These are phyloP conservation scores for Kluyveromyces marxianus DNA, from an alignment of 1,139 yeast species.

Conservation along the genomic window DNA sequence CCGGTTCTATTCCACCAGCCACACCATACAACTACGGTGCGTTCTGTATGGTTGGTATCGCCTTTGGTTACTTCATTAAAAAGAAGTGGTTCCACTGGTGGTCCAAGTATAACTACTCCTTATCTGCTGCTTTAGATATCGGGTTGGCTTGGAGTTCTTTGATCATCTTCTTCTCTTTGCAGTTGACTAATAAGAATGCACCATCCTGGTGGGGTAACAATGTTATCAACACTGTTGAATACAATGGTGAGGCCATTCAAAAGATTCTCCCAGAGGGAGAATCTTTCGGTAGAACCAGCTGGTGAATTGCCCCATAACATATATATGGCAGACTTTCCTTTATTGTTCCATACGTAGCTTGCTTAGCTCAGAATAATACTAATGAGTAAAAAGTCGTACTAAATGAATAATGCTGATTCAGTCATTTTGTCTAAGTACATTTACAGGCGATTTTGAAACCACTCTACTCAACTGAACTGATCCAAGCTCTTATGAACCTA, in stretches of 20 bases:
- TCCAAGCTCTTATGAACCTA: too few relatives aligned
- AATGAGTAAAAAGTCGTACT: too few relatives aligned
- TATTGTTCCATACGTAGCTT: too few relatives aligned
- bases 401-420: too few relatives aligned
- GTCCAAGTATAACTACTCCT: constrained; percentile 54
- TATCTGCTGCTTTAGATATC: constrained; percentile 51
- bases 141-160: constrained; percentile 50
- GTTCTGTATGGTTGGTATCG: constrained; percentile 41
- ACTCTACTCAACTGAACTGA: too few relatives aligned
- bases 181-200: constrained; percentile 30
- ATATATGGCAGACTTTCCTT: too few relatives aligned
- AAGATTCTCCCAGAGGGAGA: constrained; percentile 29
- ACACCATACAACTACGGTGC: constrained; percentile 45
- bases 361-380: too few relatives aligned
- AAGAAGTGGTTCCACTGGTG: constrained; percentile 53
- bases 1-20: constrained; percentile 47
- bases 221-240: constrained; percentile 30
- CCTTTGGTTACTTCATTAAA: constrained; percentile 45
- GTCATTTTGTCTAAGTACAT: too few relatives aligned
- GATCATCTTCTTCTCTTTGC: constrained; percentile 40
- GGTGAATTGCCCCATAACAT: constrained; percentile 19
- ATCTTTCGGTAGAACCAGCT: constrained; percentile 33
- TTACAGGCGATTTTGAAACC: too few relatives aligned
- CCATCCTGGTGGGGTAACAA: constrained; percentile 58
- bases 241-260: constrained; percentile 21